phyloP scores from a whole-genome alignment of 139 green algal genomes.

The Monoraphidium neglectum region DNA sequence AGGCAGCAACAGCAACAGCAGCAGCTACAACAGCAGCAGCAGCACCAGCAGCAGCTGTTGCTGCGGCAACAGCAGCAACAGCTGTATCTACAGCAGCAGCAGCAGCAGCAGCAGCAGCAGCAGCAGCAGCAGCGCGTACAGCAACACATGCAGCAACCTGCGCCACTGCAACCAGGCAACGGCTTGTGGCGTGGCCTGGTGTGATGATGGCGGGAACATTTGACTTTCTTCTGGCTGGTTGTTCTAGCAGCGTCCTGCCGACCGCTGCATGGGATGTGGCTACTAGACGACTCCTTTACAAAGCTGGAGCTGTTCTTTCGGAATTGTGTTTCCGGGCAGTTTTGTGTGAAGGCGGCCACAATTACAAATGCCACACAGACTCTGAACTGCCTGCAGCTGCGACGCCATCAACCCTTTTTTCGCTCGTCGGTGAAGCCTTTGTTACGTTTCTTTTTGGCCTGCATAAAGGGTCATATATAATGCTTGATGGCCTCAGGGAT shows the following conservation, averaged over 20 bases:
- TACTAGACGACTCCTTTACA: no score
- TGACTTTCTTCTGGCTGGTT: neutral
- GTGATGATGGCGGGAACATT: neutral
- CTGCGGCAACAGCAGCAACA: neutral
- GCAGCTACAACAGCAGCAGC: neutral
- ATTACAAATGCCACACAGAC: no score
- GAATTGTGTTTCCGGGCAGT: no score
- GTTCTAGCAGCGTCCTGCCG: neutral
- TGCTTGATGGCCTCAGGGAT: no score
- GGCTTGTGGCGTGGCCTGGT: neutral
- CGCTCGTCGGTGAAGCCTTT: no score
- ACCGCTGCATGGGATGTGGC: no score
- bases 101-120: neutral
- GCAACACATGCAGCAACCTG: neutral
- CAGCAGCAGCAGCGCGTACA: neutral
- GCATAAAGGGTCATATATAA: no score
- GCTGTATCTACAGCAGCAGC: neutral
- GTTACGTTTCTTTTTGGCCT: no score
- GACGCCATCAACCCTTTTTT: no score
- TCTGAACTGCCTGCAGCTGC: no score
- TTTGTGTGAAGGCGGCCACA: no score
- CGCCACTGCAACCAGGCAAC: neutral
- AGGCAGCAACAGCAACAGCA: neutral
- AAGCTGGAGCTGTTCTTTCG: no score
- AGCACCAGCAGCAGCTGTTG: neutral